A percentile compares a stretch with the other conserved stretches of the same genome.
These are phyloP conservation scores for Solanum lignicaule DNA, from an alignment of 257 asterid species.

Conservation along the genomic window DNA sequence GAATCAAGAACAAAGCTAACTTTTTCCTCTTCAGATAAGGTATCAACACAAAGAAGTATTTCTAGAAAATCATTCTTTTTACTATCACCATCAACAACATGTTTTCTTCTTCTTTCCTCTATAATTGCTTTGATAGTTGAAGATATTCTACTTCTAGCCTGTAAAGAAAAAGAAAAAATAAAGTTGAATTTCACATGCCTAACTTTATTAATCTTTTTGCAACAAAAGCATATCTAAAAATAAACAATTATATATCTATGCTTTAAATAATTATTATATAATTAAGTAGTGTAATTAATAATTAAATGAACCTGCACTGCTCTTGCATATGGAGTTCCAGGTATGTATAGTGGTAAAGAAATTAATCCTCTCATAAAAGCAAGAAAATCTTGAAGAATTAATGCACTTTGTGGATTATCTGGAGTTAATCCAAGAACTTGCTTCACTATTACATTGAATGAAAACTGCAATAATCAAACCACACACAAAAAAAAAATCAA, in stretches of 20 bases:
- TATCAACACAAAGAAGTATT: slow-evolving; percentile 39
- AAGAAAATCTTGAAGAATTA: slow-evolving; percentile 51
- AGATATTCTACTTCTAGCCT: slow-evolving; percentile 82
- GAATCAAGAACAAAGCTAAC: slow-evolving; percentile 73
- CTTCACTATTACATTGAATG: slow-evolving; percentile 77
- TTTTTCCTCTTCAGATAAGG: slow-evolving; percentile 71
- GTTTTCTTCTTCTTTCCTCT: slow-evolving; percentile 45
- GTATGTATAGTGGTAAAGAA: slow-evolving; percentile 56
- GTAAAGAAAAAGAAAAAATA: slow-evolving; percentile 38
- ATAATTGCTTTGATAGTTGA: slow-evolving; percentile 70
- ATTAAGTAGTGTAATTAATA: not conserved
- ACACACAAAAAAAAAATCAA: not conserved
- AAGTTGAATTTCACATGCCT: slow-evolving; percentile 30
- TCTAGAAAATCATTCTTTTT: slow-evolving; percentile 58
- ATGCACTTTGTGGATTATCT: slow-evolving; percentile 49
- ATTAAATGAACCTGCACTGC: slow-evolving; percentile 54
- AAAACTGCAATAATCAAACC: slow-evolving; percentile 27
- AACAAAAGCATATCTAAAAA: not conserved
- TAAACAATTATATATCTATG: not conserved
- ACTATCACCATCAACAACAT: slow-evolving; percentile 7
- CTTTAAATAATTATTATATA: not conserved
- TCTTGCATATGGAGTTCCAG: slow-evolving; percentile 72
- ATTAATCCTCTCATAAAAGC: slow-evolving; percentile 59
- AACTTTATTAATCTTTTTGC: not conserved
- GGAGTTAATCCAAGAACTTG: slow-evolving; percentile 59